Evolutionary conservation across 2,329 filamentous ascomycete genomes (phyloP).

Genomic region (Didymella keratinophila): DNA sequence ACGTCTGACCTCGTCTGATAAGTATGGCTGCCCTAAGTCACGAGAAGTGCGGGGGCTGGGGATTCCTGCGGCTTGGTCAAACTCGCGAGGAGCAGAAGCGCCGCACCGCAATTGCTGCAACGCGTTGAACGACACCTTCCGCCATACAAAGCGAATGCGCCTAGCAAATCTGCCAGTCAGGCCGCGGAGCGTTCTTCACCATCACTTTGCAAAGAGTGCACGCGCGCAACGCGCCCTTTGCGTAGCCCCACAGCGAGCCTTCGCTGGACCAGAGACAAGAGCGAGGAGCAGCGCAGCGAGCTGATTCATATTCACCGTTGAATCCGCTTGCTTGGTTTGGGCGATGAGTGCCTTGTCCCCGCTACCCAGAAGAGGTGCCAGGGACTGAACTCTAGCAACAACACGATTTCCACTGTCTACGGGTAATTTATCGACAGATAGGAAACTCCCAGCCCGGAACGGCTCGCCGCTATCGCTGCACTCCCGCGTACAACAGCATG

Average conservation of each 20-base stretch:
- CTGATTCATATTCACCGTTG: neutral
- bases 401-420: neutral
- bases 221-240: neutral
- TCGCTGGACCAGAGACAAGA: neutral
- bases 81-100: neutral
- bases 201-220: neutral
- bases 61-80: neutral
- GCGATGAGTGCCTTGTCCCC: neutral
- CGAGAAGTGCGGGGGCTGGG: conserved; percentile 1
- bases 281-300: neutral
- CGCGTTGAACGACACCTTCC: neutral
- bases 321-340: too few relatives aligned
- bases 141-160: neutral
- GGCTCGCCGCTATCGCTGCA: neutral
- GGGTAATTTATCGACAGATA: neutral
- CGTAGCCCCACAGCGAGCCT: neutral
- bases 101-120: neutral
- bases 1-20: neutral
- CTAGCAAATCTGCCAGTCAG: neutral
- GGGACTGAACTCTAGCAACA: neutral
- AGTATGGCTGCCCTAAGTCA: neutral
- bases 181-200: neutral
- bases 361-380: neutral
- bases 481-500: neutral
- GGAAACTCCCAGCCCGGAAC: neutral